Evolutionary conservation across 2,329 filamentous ascomycete genomes (phyloP).

Genomic region (Xylaria sp.): DNA sequence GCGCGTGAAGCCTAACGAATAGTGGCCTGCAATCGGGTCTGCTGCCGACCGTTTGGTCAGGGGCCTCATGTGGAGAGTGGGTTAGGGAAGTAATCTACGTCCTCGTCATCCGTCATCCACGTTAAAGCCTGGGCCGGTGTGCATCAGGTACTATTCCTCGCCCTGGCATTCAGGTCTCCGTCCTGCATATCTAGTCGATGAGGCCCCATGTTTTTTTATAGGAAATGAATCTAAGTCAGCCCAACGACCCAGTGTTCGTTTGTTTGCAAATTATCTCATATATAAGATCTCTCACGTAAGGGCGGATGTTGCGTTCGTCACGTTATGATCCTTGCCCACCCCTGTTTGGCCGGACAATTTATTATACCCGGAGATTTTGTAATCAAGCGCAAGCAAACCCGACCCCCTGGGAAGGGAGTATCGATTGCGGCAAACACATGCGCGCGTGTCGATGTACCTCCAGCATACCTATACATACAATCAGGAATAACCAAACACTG

Average conservation of each 20-base stretch:
- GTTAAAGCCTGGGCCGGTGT: slow-evolving; percentile 15
- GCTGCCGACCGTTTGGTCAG: slow-evolving; percentile 29
- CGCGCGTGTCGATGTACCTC: slow-evolving; percentile 23
- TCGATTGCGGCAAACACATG: slow-evolving; percentile 26
- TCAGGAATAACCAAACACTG: slow-evolving; percentile 23
- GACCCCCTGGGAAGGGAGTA: background rate
- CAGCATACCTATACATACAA: background rate
- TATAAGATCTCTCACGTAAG: background rate
- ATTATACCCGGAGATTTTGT: slow-evolving; percentile 9
- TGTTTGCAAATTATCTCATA: background rate
- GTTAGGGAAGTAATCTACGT: slow-evolving; percentile 35
- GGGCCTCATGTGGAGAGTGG: slow-evolving; percentile 25
- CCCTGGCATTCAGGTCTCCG: background rate
- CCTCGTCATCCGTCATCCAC: slow-evolving; percentile 11
- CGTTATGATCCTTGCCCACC: slow-evolving; percentile 22
- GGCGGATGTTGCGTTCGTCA: slow-evolving; percentile 12
- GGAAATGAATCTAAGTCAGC: background rate
- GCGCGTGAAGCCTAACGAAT: slow-evolving; percentile 26
- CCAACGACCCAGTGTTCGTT: background rate
- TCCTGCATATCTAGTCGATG: slow-evolving; percentile 9
- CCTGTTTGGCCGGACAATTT: slow-evolving; percentile 7
- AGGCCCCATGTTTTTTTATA: background rate
- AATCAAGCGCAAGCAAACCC: slow-evolving; percentile 11
- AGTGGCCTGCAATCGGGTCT: slow-evolving; percentile 27
- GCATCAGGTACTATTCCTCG: background rate